Evolutionary conservation across 2,329 filamentous ascomycete species (phyloP), one percentile per base, ranked within the genome.

Genomic region (Tolypocladium nubicola): DNA sequence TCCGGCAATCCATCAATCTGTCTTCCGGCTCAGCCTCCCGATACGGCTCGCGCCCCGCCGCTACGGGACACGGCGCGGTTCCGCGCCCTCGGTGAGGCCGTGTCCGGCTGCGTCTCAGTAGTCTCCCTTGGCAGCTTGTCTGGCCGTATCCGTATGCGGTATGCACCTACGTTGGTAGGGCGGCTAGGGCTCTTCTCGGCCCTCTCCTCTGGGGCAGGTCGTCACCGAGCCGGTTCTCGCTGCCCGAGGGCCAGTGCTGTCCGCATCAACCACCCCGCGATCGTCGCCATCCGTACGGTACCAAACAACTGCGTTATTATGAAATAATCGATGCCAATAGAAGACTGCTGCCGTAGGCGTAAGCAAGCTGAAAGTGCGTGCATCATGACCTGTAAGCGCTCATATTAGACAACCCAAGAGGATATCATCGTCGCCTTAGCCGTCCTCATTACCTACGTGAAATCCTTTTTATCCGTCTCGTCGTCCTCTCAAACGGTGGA

Each of bases 81-180:
- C 62, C 64, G 64, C 65, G 61, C 64, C 64, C 63, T 67, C 66
- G 66, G 66, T 66, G 61, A 66, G 60, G 60, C 65, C 65, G 66
- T 56, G 54, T 59, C 26, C 26, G 14, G 52, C 49, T 33, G 40
- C 16, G 40, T 41, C 19, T 3, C 19, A 21, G 23, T 8, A 13
- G 5, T 30, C 45, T 30, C 23, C 23, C 23, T 19, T 47, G 23
- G 45, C 23, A 30, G 16, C 4, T 49, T 33, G 26, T 13, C 23
- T 30, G 43, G 23, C 43, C 43, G 45, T 33, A 19, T 39, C 37
- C 37, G 37, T 38, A 38, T 13, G 37, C 37, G 45, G 13, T 30
- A 47, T 30, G 23, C 23, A 47, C 26, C 23, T 9, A 33, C 30
- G 30, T 8, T 8, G 7, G 7, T 30, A 47, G 23, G 45, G 45